Evolutionary conservation across 495 filamentous ascomycete species (phyloP).

Genomic region (Chlorociboria aeruginascens): DNA sequence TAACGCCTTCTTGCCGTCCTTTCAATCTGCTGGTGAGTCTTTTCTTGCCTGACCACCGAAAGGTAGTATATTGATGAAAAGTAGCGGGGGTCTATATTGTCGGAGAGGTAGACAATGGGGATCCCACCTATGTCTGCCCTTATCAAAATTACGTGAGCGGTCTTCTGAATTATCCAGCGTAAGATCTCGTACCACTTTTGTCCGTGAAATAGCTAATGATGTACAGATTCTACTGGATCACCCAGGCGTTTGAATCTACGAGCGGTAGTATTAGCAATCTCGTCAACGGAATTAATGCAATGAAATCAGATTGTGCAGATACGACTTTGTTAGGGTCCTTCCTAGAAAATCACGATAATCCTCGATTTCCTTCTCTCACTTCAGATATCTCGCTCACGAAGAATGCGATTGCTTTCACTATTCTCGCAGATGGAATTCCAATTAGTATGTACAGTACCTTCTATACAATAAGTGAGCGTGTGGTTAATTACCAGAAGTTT

Average conservation of each 20-base stretch:
- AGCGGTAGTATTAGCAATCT: conserved; percentile 45
- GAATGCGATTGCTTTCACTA: conserved; percentile 59
- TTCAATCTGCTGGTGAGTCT: conserved; percentile 23
- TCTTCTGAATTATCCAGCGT: conserved; percentile 61
- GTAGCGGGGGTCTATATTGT: conserved; percentile 56
- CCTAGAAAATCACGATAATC: conserved; percentile 69
- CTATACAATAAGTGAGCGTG: conserved; percentile 8
- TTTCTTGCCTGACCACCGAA: neutral
- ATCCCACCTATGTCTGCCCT: conserved; percentile 45
- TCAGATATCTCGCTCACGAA: conserved; percentile 46
- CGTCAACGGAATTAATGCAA: conserved; percentile 42
- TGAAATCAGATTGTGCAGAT: conserved; percentile 45
- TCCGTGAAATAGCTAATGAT: neutral
- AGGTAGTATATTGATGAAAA: conserved; percentile 13
- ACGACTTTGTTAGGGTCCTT: conserved; percentile 60
- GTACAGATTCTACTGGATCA: conserved; percentile 44
- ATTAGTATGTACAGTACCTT: conserved; percentile 26
- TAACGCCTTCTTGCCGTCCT: conserved; percentile 55
- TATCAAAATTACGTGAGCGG: conserved; percentile 48
- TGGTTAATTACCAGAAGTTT: conserved; percentile 24
- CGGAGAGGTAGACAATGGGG: conserved; percentile 57
- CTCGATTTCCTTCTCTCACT: conserved; percentile 49
- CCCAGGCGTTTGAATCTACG: conserved; percentile 47
- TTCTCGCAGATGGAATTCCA: conserved; percentile 58
- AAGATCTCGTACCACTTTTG: conserved; percentile 7